Evolutionary conservation across 352 stramenopile species (phyloP).

Genomic region (Phytopythium kandeliae): DNA sequence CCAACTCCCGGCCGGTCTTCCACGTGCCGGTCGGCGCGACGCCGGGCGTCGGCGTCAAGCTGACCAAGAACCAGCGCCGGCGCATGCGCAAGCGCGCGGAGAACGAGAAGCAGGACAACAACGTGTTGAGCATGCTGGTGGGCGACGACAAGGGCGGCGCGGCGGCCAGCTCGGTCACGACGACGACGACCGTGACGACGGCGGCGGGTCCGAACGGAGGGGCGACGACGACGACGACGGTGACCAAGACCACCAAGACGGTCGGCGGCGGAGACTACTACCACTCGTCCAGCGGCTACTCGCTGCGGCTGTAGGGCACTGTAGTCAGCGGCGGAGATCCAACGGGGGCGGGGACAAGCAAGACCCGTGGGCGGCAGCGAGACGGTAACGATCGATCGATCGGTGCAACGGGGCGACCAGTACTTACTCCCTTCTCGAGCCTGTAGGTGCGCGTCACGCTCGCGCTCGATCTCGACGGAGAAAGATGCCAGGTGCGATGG

Average conservation of each 20-base stretch:
- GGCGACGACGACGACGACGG: constrained; percentile 12
- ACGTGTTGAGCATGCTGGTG: constrained; percentile 61
- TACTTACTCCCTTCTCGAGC: too few species aligned
- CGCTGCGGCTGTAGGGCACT: constrained; percentile 40
- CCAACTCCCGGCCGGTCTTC: constrained; percentile 7
- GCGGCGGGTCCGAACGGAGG: constrained; percentile 11
- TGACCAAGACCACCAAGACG: constrained; percentile 19
- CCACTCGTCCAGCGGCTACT: constrained; percentile 63
- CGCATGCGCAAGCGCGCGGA: constrained; percentile 75
- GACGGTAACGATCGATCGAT: too few species aligned
- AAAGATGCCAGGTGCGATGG: too few species aligned
- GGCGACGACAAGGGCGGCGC: constrained; percentile 12
- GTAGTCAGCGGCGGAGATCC: too few species aligned
- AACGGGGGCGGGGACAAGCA: neutral
- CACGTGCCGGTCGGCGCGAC: constrained; percentile 31
- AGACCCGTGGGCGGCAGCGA: neutral
- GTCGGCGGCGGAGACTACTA: constrained; percentile 41
- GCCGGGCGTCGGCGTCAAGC: constrained; percentile 28
- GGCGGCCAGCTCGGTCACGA: constrained; percentile 13
- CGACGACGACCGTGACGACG: constrained; percentile 18
- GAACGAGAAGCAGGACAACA: constrained; percentile 51
- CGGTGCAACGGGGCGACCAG: too few species aligned
- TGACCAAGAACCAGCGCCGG: constrained; percentile 79
- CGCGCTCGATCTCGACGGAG: too few species aligned
- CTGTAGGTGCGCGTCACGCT: too few species aligned